Evolutionary conservation across 2,329 filamentous ascomycete species (phyloP).

Genomic region (Fusarium virguliforme): DNA sequence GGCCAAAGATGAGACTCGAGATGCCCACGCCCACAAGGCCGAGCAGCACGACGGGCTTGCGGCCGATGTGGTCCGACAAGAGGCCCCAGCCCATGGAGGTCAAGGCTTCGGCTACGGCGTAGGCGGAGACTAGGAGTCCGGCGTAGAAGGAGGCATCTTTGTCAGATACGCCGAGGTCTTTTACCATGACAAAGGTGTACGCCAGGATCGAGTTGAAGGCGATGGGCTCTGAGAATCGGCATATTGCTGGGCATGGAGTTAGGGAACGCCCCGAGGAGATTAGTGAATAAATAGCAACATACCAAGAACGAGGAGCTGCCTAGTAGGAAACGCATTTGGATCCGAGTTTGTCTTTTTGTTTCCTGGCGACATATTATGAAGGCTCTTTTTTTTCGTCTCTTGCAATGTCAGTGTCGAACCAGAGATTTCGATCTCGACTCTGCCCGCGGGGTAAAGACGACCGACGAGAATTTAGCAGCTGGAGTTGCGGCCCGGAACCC

Average conservation of each 20-base stretch:
- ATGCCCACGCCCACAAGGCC: constrained; percentile 83
- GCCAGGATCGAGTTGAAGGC: constrained; percentile 93
- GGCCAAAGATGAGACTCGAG: constrained; percentile 87
- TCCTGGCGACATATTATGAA: constrained; percentile 9
- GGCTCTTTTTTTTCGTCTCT: constrained; percentile 2
- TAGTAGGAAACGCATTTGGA: constrained; percentile 22
- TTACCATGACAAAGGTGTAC: constrained; percentile 90
- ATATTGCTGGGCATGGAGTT: constrained; percentile 43
- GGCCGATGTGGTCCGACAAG: constrained; percentile 73
- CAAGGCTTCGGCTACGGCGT: constrained; percentile 87
- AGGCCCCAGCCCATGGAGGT: constrained; percentile 78
- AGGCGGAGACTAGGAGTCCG: constrained; percentile 86
- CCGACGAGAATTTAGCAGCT: constrained; percentile 1
- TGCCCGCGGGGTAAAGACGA: constrained; percentile 1
- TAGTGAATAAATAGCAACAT: not conserved
- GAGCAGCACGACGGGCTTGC: constrained; percentile 78
- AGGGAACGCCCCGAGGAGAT: constrained; percentile 1
- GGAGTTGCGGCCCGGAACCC: constrained; percentile 16
- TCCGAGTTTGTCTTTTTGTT: not conserved
- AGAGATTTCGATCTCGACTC: not conserved
- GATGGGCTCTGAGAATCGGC: constrained; percentile 83
- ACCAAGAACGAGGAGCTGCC: constrained; percentile 26
- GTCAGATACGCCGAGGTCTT: constrained; percentile 80
- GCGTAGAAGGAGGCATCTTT: constrained; percentile 86
- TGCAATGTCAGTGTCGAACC: not conserved